A percentile compares a stretch with the other conserved stretches of the same genome.
These are phyloP conservation scores for Ogataea polymorpha DNA, from an alignment of 805 yeast species.

Conservation along the genomic window DNA sequence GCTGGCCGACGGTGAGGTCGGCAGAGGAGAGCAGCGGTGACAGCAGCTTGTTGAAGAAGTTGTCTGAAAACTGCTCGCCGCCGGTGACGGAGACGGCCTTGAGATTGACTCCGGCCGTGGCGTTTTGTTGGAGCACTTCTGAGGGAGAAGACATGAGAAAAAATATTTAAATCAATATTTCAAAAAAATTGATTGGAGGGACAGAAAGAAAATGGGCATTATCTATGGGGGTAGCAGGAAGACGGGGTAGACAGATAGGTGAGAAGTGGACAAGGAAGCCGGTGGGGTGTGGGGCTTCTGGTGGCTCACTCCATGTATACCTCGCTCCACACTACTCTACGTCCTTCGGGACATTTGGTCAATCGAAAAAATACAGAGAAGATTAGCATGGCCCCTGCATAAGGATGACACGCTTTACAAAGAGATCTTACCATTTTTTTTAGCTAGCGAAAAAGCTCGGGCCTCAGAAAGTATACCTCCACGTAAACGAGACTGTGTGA, in stretches of 20 bases:
- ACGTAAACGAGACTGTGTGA: background rate
- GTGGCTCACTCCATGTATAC: no score
- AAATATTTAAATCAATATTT: background rate
- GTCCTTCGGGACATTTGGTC: slow-evolving; percentile 93
- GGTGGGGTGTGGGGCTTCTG: background rate
- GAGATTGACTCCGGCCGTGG: slow-evolving; percentile 27
- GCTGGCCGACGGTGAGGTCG: slow-evolving; percentile 41
- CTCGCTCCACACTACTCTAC: background rate
- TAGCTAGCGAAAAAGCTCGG: background rate
- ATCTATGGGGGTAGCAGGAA: background rate
- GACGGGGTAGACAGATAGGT: background rate
- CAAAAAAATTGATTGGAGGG: slow-evolving; percentile 1
- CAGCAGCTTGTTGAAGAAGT: slow-evolving; percentile 43
- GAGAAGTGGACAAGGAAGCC: background rate
- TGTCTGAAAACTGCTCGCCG: slow-evolving; percentile 35
- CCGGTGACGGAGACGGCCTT: slow-evolving; percentile 31
- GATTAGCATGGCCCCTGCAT: slow-evolving; percentile 99
- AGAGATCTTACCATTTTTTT: slow-evolving; percentile 96
- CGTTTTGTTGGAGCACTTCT: slow-evolving; percentile 17
- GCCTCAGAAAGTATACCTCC: background rate
- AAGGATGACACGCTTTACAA: slow-evolving; percentile 99
- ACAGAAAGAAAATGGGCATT: background rate
- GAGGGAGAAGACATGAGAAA: slow-evolving; percentile 8
- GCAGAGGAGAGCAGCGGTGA: slow-evolving; percentile 39
- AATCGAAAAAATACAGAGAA: slow-evolving; percentile 99